Evolutionary conservation across 2,329 filamentous ascomycete genomes (phyloP), one percentile per base, ranked within the genome.

Genomic region (Pseudocercospora fijiensis): DNA sequence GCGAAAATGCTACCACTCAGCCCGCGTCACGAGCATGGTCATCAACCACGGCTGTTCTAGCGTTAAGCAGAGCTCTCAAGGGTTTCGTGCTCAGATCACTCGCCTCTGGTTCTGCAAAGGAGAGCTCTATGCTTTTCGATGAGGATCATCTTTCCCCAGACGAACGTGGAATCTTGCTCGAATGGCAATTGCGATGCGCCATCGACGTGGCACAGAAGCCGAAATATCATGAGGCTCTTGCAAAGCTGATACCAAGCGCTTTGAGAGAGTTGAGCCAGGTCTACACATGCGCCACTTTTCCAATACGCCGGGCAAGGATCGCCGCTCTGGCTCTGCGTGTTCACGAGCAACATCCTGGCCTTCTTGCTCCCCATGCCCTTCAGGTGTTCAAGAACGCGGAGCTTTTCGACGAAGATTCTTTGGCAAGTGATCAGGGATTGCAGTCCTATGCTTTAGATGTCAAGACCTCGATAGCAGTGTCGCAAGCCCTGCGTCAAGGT

Each of bases 1-100:
- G 83, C 0, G 69, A 78, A 4, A 75, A 77, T 2, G 78, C 89
- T 5, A 74, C 80, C 1, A 81, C 75, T 1, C 77, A 80, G 53
- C 80, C 88, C 0, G 78, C 70, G 11, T 27, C 56, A 3, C 47
- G 60, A 37, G 67, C 67, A 16, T 75, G 71, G 70, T 57, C 64
- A 24, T 56, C 58, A 13, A 70, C 69, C n/a, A 52, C 53, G 13
- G 43, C 53, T 13, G 65, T 66, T 2, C 57, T 73, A 11, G 61
- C 65, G 8, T 51, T 75, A 4, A 64, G 65, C 24, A 61, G 70
- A 60, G 57, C 72, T 9, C 47, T 75, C 8, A 70, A 67, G 30
- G 63, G 67, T 13, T 26, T 72, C 8, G 33, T 69, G 4, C 33
- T 70, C 4, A 70, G 66, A 30, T 61, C 60, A 4, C 18, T 66